Percentiles rank a stretch among this genome's conserved stretches.
Conservation (phyloP, 768 basidiomycete genomes). For the Amanita inopinata region DNA sequence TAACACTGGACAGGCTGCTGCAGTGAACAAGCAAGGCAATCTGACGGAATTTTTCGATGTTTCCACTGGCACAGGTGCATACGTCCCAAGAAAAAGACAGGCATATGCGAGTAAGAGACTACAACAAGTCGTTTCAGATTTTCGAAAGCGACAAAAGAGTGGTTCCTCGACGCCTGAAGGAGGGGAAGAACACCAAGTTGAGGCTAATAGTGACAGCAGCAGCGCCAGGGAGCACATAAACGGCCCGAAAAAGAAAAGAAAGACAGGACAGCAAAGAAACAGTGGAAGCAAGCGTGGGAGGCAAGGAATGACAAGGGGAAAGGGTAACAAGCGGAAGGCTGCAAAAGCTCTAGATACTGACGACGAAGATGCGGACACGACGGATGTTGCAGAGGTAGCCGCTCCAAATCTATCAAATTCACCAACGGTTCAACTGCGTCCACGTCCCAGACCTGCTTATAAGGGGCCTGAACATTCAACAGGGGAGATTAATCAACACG, state of each 20-base stretch:
- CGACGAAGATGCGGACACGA: constrained; percentile 18
- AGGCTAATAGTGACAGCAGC: no score
- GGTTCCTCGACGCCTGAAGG: constrained; percentile 16
- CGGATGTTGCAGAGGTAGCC: constrained; percentile 18
- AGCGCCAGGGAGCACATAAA: constrained; percentile 14
- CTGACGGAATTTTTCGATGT: constrained; percentile 70
- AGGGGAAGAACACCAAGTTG: no score
- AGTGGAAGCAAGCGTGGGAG: constrained; percentile 6
- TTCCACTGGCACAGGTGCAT: constrained; percentile 52
- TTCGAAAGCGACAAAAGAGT: constrained; percentile 47
- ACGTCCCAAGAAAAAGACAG: constrained; percentile 71
- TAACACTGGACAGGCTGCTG: constrained; percentile 35
- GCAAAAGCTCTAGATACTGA: constrained; percentile 17
- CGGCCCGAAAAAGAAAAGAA: constrained; percentile 20
- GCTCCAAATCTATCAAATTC: constrained; percentile 12
- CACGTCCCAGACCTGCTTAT: constrained; percentile 21
- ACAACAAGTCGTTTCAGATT: constrained; percentile 79
- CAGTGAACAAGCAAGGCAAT: constrained; percentile 68
- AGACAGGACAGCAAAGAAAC: constrained; percentile 14
- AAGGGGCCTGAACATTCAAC: constrained; percentile 6
- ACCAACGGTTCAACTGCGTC: constrained; percentile 20
- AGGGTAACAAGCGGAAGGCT: constrained; percentile 12
- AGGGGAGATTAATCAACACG: constrained; percentile 5
- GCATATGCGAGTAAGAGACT: constrained; percentile 81
- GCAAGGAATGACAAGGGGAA: constrained; percentile 10